Conservation (phyloP, 495 filamentous ascomycete genomes). For the Neurospora sublineolata region DNA sequence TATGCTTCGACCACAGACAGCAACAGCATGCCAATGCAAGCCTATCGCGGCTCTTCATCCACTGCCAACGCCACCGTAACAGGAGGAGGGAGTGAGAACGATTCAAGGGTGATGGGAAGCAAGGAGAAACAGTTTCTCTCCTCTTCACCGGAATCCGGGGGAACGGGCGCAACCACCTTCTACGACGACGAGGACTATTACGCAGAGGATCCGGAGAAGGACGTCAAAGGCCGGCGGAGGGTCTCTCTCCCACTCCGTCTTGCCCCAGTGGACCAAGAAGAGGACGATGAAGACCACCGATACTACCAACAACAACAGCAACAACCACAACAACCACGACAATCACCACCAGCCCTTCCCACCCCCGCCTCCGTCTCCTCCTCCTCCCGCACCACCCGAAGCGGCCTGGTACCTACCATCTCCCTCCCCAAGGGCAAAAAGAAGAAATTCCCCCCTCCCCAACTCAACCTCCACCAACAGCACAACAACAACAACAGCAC, state of each 20-base stretch:
- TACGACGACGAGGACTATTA: neutral
- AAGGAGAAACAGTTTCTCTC: neutral
- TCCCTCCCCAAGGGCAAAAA: conserved; percentile 1
- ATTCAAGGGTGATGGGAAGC: conserved; percentile 1
- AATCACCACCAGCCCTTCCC: neutral
- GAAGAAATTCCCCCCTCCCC: neutral
- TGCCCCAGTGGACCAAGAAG: neutral
- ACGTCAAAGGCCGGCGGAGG: neutral
- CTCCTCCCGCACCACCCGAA: neutral
- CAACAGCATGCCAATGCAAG: neutral
- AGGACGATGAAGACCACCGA: neutral
- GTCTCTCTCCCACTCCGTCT: neutral
- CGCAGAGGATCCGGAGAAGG: neutral
- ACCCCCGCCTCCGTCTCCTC: conserved; percentile 2
- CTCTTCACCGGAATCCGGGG: neutral
- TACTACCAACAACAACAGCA: neutral
- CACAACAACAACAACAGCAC: neutral
- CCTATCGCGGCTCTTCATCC: neutral
- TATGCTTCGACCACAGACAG: neutral
- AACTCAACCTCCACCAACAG: conserved; percentile 1
- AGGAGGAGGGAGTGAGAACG: neutral
- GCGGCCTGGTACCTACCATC: neutral
- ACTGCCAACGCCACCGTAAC: neutral
- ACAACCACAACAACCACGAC: neutral
- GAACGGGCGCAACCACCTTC: neutral